Evolutionary conservation across 345 rosid species (phyloP), one percentile per base, ranked within the genome.

Genomic region (Kernera saxatilis): DNA sequence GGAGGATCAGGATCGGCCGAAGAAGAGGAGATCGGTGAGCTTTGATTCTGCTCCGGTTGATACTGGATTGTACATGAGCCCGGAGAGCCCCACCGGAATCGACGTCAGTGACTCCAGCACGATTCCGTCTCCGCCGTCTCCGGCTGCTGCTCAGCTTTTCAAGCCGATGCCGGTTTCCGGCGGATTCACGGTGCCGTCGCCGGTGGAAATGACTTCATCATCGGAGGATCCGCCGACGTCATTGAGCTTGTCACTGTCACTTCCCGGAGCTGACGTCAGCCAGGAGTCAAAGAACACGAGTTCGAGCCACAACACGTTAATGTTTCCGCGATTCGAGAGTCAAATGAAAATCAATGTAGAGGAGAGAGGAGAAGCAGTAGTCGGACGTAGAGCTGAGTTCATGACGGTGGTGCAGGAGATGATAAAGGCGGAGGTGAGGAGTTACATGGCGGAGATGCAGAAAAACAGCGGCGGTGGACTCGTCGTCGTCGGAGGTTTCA

Each of bases 361-460:
- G 8, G 73, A 49, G 26, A 67, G 67, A 21, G 69, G 62, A 15
- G 79, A 57, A 3, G 93, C 82, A 14, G 50, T 78, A 23, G 64
- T 66, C 18, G 91, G 90, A 52, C 78, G 88, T 19, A 83, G 79
- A 32, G 69, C 76, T 23, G 97, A 93, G 77, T 85, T 93, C 18
- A 84, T 86, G 85, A 80, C 70, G 60, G 89, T 88, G 82, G 79
- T 93, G 86, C 93, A 88, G 33, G 97, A 93, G 71, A 93, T 93
- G 91, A 81, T 93, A 33, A 90, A 74, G 78, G 79, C 46, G 27
- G 98, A 93, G 72, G 97, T 93, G 71, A 84, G 85, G 79, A 86
- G 69, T 53, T 93, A 87, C 66, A 87, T 93, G 97, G 78, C 74
- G 62, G 84, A 77, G 65, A 68, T 82, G 74, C 92, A 84, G 70